Conservation (phyloP, 345 rosid species). For the Eucalyptus marginata region DNA sequence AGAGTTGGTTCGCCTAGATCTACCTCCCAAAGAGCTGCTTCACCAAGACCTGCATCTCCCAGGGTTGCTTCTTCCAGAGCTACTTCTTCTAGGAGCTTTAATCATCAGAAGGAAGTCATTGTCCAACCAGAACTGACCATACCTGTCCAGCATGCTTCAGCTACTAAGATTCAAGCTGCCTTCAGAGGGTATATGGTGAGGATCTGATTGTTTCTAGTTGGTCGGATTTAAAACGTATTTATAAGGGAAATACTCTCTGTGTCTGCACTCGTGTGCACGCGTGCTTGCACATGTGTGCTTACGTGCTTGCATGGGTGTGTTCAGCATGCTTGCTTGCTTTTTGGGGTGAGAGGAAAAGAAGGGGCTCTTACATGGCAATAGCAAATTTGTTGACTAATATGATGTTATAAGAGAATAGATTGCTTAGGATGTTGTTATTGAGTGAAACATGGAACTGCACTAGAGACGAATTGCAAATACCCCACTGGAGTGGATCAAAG, state of each 20-base stretch:
- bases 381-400: background rate
- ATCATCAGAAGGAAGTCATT: conserved; percentile 30
- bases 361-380: background rate
- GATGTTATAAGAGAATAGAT: background rate
- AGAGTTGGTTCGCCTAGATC: conserved; percentile 36
- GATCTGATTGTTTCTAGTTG: background rate
- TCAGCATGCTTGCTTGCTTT: background rate
- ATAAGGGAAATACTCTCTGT: background rate
- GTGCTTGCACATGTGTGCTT: background rate
- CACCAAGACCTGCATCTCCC: conserved; percentile 49
- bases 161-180: conserved; percentile 82
- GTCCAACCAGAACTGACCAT: conserved; percentile 59
- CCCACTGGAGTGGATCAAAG: background rate
- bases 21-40: background rate
- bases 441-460: background rate
- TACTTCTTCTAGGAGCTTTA: conserved; percentile 31
- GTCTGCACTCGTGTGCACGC: background rate
- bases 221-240: background rate
- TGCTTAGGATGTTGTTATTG: background rate
- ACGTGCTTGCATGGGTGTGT: background rate
- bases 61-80: conserved; percentile 32
- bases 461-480: background rate
- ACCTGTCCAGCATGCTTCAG: conserved; percentile 45
- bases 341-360: background rate
- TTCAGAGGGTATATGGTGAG: conserved; percentile 84